Base-by-base conservation (phyloP, 352 stramenopile genomes). In the Pythium chondricola region DNA sequence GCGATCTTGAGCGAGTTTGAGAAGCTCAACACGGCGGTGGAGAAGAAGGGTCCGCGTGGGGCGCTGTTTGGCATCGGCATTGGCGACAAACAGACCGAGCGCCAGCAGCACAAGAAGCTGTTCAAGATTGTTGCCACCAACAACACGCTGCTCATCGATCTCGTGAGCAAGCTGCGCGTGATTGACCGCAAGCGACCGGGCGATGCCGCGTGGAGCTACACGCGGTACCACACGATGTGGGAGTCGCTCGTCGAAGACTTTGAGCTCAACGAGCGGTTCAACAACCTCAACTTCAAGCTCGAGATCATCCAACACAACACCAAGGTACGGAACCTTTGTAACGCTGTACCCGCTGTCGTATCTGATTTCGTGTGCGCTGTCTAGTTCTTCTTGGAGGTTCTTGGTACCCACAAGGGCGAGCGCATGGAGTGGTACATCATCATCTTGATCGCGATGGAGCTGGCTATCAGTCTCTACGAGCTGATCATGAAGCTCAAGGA, bases 381-480 rank as follows among this genome's bases (percentile, higher is more conserved):
- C 16, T 55, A 93, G 81, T 99, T 99, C 69, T 98, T 99, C 75
- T 69, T 99, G 43, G 95, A 99, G 63, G 90, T 99, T 40, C 65
- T 98, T n/a, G 78, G 96, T 36, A 85, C 93, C 24, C 86, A 98
- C 66, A 98, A 98, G 69, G 83, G 83, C 51, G 75, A 89, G 52
- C 80, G 84, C 42, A 76, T 98, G 61, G 95, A 99, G 71, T 98
- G 94, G 95, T 97, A 98, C 54, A 98, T 99, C 72, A 98, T 99
- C 74, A 88, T 97, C 33, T 63, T 99, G 16, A 98, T 99, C 62
- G 77, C 81, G 16, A 88, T 96, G 18, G 95, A 99, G 69, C 87
- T 97, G 27, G 68, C 91, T 24, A 82, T 98, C 57, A 95, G 75
- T 42, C 57, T 84, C 25, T 95, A 91, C 56, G 79, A 89, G 46